phyloP scores from a whole-genome alignment of 208 protist species.

The Acanthamoeba castellanii region DNA sequence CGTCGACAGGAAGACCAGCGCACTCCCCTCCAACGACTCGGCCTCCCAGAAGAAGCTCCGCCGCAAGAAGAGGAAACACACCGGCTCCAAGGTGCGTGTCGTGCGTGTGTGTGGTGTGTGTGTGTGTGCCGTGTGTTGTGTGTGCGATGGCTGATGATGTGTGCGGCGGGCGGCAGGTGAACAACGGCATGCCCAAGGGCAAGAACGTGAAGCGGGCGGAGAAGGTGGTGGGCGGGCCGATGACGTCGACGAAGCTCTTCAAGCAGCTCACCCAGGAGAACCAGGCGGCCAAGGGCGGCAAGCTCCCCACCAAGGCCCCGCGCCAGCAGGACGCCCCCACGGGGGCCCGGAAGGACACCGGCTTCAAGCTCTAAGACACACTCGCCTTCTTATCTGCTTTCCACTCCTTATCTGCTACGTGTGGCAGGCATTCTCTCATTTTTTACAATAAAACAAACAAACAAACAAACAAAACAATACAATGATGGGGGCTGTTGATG shows the following conservation, averaged over 20 bases:
- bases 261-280: conserved; percentile 28
- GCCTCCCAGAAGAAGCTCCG: neutral
- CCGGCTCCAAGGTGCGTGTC: neutral
- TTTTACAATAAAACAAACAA: too few relatives aligned
- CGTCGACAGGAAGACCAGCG: neutral
- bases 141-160: neutral
- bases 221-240: neutral
- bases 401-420: too few relatives aligned
- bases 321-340: neutral
- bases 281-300: neutral
- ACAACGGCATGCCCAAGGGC: neutral
- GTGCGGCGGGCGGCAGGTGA: neutral
- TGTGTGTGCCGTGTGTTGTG: neutral
- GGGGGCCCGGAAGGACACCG: neutral
- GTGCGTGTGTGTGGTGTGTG: neutral
- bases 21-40: neutral
- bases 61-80: neutral
- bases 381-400: too few relatives aligned
- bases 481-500: too few relatives aligned
- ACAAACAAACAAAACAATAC: too few relatives aligned
- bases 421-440: too few relatives aligned
- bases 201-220: neutral
- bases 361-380: conserved; percentile 10
- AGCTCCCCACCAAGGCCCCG: neutral
- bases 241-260: conserved; percentile 43